A percentile compares a stretch with the other conserved stretches of the same genome.
Evolutionary conservation across 1,284 basidiomycete species (phyloP).

Genomic region (Mycosarcoma mackinlayi): DNA sequence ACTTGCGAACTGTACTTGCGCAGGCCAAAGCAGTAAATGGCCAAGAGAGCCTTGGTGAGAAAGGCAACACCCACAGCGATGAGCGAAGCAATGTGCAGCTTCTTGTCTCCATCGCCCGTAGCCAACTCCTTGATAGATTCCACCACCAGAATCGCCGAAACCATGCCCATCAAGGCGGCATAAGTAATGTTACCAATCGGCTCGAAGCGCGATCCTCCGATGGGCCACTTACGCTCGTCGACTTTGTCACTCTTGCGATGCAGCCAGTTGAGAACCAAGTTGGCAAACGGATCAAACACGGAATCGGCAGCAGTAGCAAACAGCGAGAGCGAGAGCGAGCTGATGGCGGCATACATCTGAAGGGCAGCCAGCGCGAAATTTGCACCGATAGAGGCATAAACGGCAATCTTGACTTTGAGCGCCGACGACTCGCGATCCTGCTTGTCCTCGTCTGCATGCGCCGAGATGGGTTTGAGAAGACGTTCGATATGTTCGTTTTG

Average conservation of each 20-base stretch:
- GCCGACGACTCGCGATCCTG: conserved; percentile 76
- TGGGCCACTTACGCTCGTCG: conserved; percentile 87
- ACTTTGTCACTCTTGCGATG: conserved; percentile 80
- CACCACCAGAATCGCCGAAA: conserved; percentile 85
- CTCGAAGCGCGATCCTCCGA: conserved; percentile 87
- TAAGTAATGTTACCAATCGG: conserved; percentile 77
- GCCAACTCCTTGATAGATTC: conserved; percentile 81
- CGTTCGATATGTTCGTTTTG: conserved; percentile 89
- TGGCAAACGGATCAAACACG: conserved; percentile 88
- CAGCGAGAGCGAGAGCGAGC: conserved; percentile 84
- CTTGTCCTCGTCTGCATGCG: conserved; percentile 80
- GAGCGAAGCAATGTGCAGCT: conserved; percentile 84
- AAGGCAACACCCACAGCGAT: conserved; percentile 84
- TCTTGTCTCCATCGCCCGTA: conserved; percentile 73
- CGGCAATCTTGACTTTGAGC: conserved; percentile 76
- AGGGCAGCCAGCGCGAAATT: conserved; percentile 75
- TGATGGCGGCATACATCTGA: conserved; percentile 80
- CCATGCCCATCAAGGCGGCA: conserved; percentile 78
- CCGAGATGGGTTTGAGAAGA: conserved; percentile 87
- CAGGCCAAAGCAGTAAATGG: conserved; percentile 85
- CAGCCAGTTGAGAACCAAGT: conserved; percentile 83
- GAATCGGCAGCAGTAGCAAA: conserved; percentile 90
- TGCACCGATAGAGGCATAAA: conserved; percentile 80
- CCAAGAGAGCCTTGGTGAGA: conserved; percentile 85
- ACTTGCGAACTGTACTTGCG: conserved; percentile 87